Conservation (phyloP, 108 stramenopile genomes). For the Fistulifera solaris region DNA sequence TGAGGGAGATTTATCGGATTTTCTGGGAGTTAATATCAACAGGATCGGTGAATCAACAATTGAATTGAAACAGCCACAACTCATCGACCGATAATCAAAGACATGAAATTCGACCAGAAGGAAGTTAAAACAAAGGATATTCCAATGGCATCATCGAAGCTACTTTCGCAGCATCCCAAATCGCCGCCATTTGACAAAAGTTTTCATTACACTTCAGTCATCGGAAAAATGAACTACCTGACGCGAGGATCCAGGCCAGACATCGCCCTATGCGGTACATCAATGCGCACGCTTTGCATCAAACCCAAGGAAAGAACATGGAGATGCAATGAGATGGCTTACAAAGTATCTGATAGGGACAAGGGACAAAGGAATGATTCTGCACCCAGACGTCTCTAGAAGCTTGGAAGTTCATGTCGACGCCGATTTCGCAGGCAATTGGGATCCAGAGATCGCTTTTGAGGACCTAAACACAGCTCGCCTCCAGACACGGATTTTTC, state of each 20-base stretch:
- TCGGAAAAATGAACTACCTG: constrained; percentile 37
- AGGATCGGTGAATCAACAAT: constrained; percentile 5
- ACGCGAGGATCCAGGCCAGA: constrained; percentile 23
- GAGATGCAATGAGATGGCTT: constrained; percentile 20
- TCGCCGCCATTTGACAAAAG: constrained; percentile 12
- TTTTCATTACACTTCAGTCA: constrained; percentile 20
- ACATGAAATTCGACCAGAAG: not conserved
- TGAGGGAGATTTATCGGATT: constrained; percentile 24
- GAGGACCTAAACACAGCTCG: not conserved
- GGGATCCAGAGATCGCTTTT: constrained; percentile 2
- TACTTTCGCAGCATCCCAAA: not conserved
- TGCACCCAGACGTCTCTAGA: constrained; percentile 13
- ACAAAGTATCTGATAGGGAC: constrained; percentile 14
- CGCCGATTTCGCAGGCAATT: constrained; percentile 36
- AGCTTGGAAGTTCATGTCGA: constrained; percentile 37
- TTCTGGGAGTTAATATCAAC: constrained; percentile 29
- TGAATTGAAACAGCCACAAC: constrained; percentile 19
- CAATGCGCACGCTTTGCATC: constrained; percentile 27
- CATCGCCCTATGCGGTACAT: constrained; percentile 26
- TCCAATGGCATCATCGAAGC: not conserved
- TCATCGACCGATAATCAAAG: constrained; percentile 23
- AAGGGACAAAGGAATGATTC: constrained; percentile 1
- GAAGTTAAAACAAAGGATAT: constrained; percentile 4
- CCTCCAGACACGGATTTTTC: constrained; percentile 11
- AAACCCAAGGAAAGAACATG: constrained; percentile 22